A percentile compares a stretch with the other conserved stretches of the same genome.
Evolutionary conservation across 2,329 filamentous ascomycete genomes (phyloP).

Genomic region (Sordariomycetes sp.): DNA sequence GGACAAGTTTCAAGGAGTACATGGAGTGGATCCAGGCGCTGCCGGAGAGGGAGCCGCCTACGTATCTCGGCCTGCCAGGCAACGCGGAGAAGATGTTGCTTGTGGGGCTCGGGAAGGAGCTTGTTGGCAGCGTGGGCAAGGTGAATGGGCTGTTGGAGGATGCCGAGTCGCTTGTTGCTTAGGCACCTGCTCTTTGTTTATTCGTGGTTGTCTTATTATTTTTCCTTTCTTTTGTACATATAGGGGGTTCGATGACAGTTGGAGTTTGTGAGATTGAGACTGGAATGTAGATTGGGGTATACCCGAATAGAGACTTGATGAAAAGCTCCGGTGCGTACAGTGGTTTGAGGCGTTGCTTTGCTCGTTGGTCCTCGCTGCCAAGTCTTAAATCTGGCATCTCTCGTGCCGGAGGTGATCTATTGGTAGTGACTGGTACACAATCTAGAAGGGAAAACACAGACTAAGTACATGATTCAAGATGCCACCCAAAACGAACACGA

Average conservation of each 20-base stretch:
- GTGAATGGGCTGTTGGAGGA: conserved; percentile 87
- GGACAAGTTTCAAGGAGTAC: conserved; percentile 78
- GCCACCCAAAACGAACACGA: too few species aligned
- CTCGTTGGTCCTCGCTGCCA: too few species aligned
- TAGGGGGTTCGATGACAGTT: background rate
- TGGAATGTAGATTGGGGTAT: background rate
- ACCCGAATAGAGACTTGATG: background rate
- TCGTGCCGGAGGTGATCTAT: too few species aligned
- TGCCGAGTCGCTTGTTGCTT: conserved; percentile 75
- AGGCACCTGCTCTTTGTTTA: conserved; percentile 27
- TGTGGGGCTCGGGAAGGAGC: conserved; percentile 73
- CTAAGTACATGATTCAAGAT: too few species aligned
- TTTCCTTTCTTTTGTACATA: conserved; percentile 2
- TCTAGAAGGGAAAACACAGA: too few species aligned
- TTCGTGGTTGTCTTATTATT: conserved; percentile 8
- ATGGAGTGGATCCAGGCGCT: conserved; percentile 83
- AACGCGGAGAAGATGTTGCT: conserved; percentile 95
- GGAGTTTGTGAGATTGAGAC: background rate
- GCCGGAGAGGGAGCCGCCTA: conserved; percentile 91
- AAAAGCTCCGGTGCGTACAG: too few species aligned
- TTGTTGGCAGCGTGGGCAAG: conserved; percentile 75
- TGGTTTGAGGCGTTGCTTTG: too few species aligned
- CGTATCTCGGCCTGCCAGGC: conserved; percentile 83
- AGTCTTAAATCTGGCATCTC: too few species aligned
- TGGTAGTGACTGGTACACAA: too few species aligned